A percentile compares a stretch with the other conserved stretches of the same genome.
These are phyloP conservation scores for Amyloporia xantha DNA, from an alignment of 768 basidiomycete genomes.

Conservation along the genomic window DNA sequence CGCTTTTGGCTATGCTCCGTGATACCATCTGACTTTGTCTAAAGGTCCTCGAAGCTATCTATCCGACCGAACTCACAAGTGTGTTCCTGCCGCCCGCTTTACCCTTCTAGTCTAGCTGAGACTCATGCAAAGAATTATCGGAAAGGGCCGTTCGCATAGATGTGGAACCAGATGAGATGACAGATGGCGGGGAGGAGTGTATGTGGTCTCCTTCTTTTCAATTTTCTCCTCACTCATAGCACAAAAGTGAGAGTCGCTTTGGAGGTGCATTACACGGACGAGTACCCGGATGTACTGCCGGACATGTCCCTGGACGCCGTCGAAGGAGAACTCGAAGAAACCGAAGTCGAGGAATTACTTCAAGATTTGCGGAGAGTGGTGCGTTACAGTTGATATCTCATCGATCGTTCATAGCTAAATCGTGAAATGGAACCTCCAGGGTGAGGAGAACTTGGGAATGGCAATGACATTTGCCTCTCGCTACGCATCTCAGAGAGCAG, in stretches of 20 bases:
- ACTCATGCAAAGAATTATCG: constrained; percentile 67
- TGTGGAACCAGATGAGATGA: constrained; percentile 78
- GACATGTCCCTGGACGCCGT: constrained; percentile 57
- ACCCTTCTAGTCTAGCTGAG: constrained; percentile 36
- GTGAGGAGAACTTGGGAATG: constrained; percentile 86
- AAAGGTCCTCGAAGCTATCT: constrained; percentile 88
- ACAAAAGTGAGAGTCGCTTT: constrained; percentile 66
- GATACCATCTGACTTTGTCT: constrained; percentile 1
- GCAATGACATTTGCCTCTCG: constrained; percentile 97
- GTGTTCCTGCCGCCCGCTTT: constrained; percentile 36
- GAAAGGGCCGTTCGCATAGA: constrained; percentile 77
- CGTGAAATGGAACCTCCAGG: constrained; percentile 32
- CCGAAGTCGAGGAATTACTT: constrained; percentile 50
- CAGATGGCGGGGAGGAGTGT: constrained; percentile 57
- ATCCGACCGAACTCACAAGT: constrained; percentile 91
- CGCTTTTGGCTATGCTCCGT: not conserved
- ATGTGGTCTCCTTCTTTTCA: constrained; percentile 21
- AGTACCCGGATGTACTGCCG: constrained; percentile 83
- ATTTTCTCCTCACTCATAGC: constrained; percentile 11
- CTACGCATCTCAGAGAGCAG: constrained; percentile 77
- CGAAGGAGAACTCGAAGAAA: constrained; percentile 54
- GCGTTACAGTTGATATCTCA: constrained; percentile 24
- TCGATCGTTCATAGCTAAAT: not conserved
- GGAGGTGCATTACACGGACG: constrained; percentile 67
- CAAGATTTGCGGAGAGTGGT: constrained; percentile 52